Base-by-base conservation (phyloP, 192 early-diverging fungal species). In the Physocladia obscura region DNA sequence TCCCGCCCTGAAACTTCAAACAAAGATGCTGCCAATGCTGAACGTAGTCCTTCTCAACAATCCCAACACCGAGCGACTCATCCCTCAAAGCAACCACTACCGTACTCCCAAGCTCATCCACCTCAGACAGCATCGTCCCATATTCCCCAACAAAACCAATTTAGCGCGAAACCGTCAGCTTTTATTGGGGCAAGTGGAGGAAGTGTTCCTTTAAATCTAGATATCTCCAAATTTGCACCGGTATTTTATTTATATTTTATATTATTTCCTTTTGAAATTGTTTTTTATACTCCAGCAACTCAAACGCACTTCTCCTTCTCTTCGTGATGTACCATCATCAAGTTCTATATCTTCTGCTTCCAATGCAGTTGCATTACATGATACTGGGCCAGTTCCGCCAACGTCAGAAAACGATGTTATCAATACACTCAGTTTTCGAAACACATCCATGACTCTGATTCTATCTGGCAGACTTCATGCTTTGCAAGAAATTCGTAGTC, bases 361-460 rank as follows among this genome's bases (percentile, higher is more conserved):
- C 11, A 35, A 57, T 21, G 21, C 31, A 17, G 15, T 57, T 15
- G n/a, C n/a, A n/a, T n/a, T n/a, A n/a, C n/a, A n/a, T n/a, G n/a
- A n/a, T n/a, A n/a, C n/a, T n/a, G n/a, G n/a, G n/a, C n/a, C n/a
- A n/a, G n/a, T n/a, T n/a, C 30, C 30, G 19, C 56, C 56, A 5
- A 29, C 62, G 0, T 34, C 73, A 31, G 77, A 80, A n/a, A 24
- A 17, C 36, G 81, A 85, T 27, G 39, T 82, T 22, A 35, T 79
- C 17, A 77, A 79, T 4, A 34, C 58, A 15, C 64, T 85, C 26
- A 48, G 37, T 36, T 79, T 81, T 60, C 62, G 84, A 15, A 79
- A 85, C 64, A 71, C 76, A 2, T 77, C 77, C 15, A 71, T 85
- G 69, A 54, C 65, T 1, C 62, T 73, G 52, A 82, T 82, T 40